Conservation (phyloP, 805 yeast species). For the Metschnikowia similis region DNA sequence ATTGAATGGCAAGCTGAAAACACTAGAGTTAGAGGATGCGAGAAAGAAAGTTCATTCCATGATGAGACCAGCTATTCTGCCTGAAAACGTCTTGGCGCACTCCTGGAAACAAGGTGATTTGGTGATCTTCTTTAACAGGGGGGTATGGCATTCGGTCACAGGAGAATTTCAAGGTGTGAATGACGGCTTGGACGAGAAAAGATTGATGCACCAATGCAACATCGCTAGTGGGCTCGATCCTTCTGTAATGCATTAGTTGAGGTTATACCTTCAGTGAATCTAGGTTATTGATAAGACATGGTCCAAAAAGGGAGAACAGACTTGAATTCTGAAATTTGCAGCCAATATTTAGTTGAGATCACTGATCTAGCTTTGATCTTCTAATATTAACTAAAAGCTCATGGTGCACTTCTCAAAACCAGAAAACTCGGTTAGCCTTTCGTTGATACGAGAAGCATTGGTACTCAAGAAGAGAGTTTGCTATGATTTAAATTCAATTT, state of each 20-base stretch:
- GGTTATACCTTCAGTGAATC: background rate
- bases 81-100: slow-evolving; percentile 72
- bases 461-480: no score
- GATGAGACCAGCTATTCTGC: slow-evolving; percentile 84
- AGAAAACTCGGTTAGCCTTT: no score
- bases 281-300: no score
- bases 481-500: no score
- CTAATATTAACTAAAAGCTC: no score
- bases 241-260: slow-evolving; percentile 5
- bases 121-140: slow-evolving; percentile 82
- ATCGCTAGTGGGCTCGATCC: slow-evolving; percentile 82
- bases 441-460: no score
- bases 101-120: slow-evolving; percentile 81
- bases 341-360: no score
- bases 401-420: no score
- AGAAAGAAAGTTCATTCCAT: slow-evolving; percentile 65
- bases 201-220: slow-evolving; percentile 92
- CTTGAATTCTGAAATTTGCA: background rate
- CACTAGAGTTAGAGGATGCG: slow-evolving; percentile 64
- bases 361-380: no score
- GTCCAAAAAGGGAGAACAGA: no score
- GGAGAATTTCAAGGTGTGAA: slow-evolving; percentile 64
- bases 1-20: slow-evolving; percentile 46
- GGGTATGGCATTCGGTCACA: slow-evolving; percentile 89
- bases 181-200: slow-evolving; percentile 59